Evolutionary conservation across 805 yeast genomes (phyloP).

Genomic region (Zygotorulaspora chibaensis): DNA sequence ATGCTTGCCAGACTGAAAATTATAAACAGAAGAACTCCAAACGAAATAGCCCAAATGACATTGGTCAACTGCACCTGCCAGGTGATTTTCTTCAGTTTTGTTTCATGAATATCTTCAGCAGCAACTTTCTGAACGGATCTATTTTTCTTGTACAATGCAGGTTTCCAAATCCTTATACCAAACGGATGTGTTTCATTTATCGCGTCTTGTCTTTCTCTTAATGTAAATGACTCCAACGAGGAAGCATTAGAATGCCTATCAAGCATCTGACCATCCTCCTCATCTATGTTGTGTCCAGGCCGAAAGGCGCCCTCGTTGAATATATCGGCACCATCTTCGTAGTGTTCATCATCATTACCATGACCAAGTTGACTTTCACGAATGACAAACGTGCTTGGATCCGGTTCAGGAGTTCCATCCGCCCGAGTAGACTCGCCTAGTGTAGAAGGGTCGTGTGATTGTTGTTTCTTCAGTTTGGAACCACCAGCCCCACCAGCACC

Average conservation of each 20-base stretch:
- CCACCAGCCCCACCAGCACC: background rate
- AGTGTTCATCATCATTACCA: slow-evolving; percentile 17
- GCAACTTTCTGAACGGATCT: slow-evolving; percentile 91
- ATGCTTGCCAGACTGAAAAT: slow-evolving; percentile 44
- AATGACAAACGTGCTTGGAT: slow-evolving; percentile 14
- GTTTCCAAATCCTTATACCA: slow-evolving; percentile 98
- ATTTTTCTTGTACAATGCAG: slow-evolving; percentile 88
- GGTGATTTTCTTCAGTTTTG: slow-evolving; percentile 49
- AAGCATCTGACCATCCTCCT: slow-evolving; percentile 30
- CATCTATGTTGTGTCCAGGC: slow-evolving; percentile 26
- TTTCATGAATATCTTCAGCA: slow-evolving; percentile 87
- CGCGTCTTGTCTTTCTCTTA: slow-evolving; percentile 91
- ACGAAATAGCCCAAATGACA: slow-evolving; percentile 63
- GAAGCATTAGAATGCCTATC: slow-evolving; percentile 32
- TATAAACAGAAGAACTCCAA: slow-evolving; percentile 60
- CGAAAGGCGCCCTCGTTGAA: background rate
- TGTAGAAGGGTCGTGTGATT: slow-evolving; percentile 1
- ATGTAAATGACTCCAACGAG: slow-evolving; percentile 77
- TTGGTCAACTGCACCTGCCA: slow-evolving; percentile 67
- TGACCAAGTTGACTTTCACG: slow-evolving; percentile 17
- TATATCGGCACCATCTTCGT: slow-evolving; percentile 13
- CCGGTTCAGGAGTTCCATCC: slow-evolving; percentile 5
- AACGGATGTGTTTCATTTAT: slow-evolving; percentile 96
- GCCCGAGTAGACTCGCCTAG: background rate
- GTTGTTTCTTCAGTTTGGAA: slow-evolving; percentile 2